Base-by-base conservation (phyloP, 345 rosid species). In the Brassica cretica region DNA sequence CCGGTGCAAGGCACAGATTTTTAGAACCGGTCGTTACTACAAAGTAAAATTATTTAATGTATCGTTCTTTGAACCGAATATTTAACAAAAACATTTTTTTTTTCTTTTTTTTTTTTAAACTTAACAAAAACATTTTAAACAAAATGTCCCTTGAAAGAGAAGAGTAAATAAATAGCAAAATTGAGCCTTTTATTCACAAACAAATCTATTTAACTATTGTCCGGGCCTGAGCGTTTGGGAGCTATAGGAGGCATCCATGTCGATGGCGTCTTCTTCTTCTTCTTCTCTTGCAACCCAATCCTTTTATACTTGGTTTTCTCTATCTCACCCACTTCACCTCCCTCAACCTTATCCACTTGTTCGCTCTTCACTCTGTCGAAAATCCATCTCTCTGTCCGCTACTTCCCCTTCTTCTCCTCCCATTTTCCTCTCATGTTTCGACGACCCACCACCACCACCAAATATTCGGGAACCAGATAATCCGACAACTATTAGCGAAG, bases 381-480 rank as follows among this genome's bases (percentile, higher is more conserved):
- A 64, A 16, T 39, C 81, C 27, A 30, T 70, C 41, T 62, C 78
- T 56, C 72, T 85, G 64, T 87, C 75, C 53, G 83, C 89, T 33
- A 14, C 87, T 67, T 68, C 85, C 14, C 67, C 87, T 37, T 65
- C 81, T 5, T 70, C 77, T 46, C 1, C 84, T 71, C 49, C 88
- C 65, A 89, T 90, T 39, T 91, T 90, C 82, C 88, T 90, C 9
- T 81, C 96, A 66, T 66, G 78, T 15, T 90, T 93, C 76, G 76
- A 87, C 32, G 83, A 84, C 39, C 76, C 72, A 0, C 68, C 78
- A 46, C 77, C 24, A 21, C 24, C 63, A 27, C 62, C 71, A 14
- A 73, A 24, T 10, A 16, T 15, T 2, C 66, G 16, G 12, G 19
- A 61, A 37, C 29, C 59, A 51, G 33, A 65, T 0, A 15, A 75